phyloP scores from a whole-genome alignment of 371 early-diverging fungal genomes.

The Mortierella sp. region DNA sequence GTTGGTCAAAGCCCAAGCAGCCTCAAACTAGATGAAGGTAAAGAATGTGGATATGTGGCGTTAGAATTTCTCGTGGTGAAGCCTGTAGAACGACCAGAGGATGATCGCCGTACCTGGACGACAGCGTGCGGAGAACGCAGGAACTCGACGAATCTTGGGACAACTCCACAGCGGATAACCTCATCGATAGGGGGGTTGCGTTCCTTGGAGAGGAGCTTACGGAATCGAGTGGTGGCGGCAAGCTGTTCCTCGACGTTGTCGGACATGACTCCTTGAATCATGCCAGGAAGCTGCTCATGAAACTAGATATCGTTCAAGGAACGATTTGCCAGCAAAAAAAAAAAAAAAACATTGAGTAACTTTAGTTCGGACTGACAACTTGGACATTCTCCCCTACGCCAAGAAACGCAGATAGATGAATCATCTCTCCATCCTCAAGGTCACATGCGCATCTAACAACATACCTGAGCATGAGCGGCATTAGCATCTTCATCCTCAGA shows the following conservation, averaged over 20 bases:
- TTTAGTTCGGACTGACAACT: too few species aligned
- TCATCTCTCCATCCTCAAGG: too few species aligned
- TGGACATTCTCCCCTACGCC: too few species aligned
- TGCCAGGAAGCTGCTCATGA: slow-evolving; percentile 72
- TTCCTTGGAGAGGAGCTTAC: slow-evolving; percentile 98
- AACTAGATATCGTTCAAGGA: slow-evolving; percentile 44
- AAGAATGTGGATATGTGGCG: not conserved
- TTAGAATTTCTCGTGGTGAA: not conserved
- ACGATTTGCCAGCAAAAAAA: not conserved
- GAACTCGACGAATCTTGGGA: slow-evolving; percentile 97
- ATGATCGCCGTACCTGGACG: slow-evolving; percentile 79
- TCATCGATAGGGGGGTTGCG: slow-evolving; percentile 98
- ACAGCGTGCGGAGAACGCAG: slow-evolving; percentile 80
- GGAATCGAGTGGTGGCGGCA: slow-evolving; percentile 90
- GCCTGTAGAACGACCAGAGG: not conserved
- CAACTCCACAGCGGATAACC: slow-evolving; percentile 94
- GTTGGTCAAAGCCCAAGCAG: slow-evolving; percentile 99
- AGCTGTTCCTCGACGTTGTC: slow-evolving; percentile 83
- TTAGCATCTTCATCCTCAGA: slow-evolving; percentile 82
- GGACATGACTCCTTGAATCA: slow-evolving; percentile 83
- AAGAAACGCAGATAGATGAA: too few species aligned
- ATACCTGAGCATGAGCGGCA: slow-evolving; percentile 62
- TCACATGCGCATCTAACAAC: not conserved
- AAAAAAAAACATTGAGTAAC: too few species aligned
- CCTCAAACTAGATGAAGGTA: slow-evolving; percentile 85